Evolutionary conservation across 176 grass and related monocot species (phyloP).

Genomic region (Alloteropsis semialata): DNA sequence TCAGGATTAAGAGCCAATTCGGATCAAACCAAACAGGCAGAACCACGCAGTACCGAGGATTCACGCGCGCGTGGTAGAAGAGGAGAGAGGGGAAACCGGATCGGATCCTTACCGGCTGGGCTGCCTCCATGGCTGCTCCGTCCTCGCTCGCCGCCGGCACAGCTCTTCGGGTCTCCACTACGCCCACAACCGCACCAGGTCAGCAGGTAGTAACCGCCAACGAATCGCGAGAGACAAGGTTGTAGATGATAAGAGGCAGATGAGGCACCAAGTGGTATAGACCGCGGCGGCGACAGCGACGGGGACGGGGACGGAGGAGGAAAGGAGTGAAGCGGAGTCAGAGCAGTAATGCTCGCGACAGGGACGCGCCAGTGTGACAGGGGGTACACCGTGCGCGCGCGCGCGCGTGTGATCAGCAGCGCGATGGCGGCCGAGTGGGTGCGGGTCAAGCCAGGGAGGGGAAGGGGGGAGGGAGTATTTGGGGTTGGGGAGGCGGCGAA

Average conservation of each 20-base stretch:
- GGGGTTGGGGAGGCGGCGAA: slow-evolving; percentile 6
- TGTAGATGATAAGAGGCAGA: slow-evolving; percentile 8
- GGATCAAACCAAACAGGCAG: background rate
- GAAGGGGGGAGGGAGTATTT: background rate
- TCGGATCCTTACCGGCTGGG: slow-evolving; percentile 13
- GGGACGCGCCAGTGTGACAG: background rate
- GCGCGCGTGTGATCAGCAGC: background rate
- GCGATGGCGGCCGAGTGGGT: background rate
- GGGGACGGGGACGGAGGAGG: slow-evolving; percentile 14
- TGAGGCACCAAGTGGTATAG: background rate
- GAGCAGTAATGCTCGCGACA: slow-evolving; percentile 9
- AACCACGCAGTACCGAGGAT: background rate
- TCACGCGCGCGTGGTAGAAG: background rate
- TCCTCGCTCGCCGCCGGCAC: background rate
- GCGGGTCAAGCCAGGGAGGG: background rate
- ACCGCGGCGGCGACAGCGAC: background rate
- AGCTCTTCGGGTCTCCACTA: background rate
- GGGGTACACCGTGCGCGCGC: background rate
- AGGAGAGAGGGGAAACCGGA: background rate
- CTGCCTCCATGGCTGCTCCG: slow-evolving; percentile 32
- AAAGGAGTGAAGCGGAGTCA: slow-evolving; percentile 18
- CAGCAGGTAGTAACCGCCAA: background rate
- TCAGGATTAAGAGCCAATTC: background rate
- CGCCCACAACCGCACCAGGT: background rate
- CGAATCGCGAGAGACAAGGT: background rate